Evolutionary conservation across 23 red algal species (phyloP).

Genomic region (Cyanidioschyzon merolae): DNA sequence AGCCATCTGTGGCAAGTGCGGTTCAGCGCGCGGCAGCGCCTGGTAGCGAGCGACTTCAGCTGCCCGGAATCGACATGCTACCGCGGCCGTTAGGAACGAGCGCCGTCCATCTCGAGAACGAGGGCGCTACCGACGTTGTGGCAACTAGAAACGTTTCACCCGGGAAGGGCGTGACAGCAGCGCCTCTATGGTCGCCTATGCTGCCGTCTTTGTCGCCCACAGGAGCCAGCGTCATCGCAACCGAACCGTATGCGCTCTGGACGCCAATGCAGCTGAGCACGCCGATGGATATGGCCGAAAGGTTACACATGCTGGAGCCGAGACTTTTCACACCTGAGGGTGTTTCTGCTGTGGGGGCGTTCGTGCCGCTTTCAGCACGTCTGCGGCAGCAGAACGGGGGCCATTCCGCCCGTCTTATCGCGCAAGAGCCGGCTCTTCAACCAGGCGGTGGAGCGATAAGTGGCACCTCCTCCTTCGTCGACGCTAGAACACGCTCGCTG

Average conservation of each 20-base stretch:
- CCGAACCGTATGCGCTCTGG: not conserved
- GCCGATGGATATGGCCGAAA: conserved; percentile 2
- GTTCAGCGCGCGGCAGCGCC: not conserved
- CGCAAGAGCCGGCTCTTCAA: not conserved
- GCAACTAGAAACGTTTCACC: too few species aligned
- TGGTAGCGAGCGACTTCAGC: not conserved
- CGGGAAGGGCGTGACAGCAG: not conserved
- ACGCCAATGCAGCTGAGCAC: not conserved
- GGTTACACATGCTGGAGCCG: not conserved
- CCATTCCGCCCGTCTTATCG: not conserved
- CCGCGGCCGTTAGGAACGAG: not conserved
- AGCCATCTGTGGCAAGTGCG: not conserved
- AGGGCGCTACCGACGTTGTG: not conserved
- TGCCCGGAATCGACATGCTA: not conserved
- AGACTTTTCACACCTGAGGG: not conserved
- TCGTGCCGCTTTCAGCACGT: not conserved
- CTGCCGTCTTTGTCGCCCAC: not conserved
- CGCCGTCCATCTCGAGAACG: not conserved
- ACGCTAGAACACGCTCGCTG: not conserved
- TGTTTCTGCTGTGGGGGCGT: not conserved
- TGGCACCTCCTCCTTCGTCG: not conserved
- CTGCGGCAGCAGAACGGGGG: not conserved
- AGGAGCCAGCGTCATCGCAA: not conserved
- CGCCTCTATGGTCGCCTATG: not conserved
- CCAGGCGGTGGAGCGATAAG: not conserved